Evolutionary conservation across 2,329 filamentous ascomycete species (phyloP).

Genomic region (Mycogone perniciosa): DNA sequence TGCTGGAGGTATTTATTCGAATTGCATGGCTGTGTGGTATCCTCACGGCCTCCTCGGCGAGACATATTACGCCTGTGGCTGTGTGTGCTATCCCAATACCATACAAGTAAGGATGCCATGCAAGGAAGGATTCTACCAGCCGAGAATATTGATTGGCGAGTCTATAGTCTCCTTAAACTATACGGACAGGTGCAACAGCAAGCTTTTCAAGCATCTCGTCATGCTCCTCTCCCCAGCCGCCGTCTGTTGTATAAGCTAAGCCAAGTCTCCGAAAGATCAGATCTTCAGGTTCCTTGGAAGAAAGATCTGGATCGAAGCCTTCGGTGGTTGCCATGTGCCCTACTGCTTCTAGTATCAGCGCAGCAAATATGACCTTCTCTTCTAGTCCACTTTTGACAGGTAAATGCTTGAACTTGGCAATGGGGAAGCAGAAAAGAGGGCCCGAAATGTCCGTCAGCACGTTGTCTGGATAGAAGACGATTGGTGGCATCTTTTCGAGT

Average conservation of each 20-base stretch:
- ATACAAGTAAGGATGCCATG: too few relatives aligned
- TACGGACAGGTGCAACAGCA: not conserved
- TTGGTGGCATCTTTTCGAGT: not conserved
- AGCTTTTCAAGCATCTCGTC: not conserved
- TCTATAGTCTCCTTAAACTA: not conserved
- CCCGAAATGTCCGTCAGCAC: not conserved
- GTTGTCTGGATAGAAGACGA: slow-evolving; percentile 8
- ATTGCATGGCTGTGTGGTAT: too few relatives aligned
- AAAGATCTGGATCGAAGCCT: slow-evolving; percentile 3
- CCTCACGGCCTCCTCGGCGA: too few relatives aligned
- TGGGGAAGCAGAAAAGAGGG: slow-evolving; percentile 1
- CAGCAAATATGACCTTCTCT: slow-evolving; percentile 4
- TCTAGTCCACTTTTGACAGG: slow-evolving; percentile 1
- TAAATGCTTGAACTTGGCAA: slow-evolving; percentile 8
- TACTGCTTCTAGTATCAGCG: slow-evolving; percentile 4
- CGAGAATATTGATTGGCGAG: too few relatives aligned
- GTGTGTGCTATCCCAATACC: too few relatives aligned
- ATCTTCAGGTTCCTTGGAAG: not conserved
- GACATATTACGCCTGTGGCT: too few relatives aligned
- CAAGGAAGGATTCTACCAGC: too few relatives aligned
- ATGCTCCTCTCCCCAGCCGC: slow-evolving; percentile 1
- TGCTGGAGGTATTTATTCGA: too few relatives aligned
- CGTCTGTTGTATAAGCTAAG: slow-evolving; percentile 8
- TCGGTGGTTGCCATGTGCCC: slow-evolving; percentile 6
- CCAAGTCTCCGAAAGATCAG: slow-evolving; percentile 6